Base-by-base conservation (phyloP, 1,284 basidiomycete genomes). In the Pyrrhoderma lamaoense region DNA sequence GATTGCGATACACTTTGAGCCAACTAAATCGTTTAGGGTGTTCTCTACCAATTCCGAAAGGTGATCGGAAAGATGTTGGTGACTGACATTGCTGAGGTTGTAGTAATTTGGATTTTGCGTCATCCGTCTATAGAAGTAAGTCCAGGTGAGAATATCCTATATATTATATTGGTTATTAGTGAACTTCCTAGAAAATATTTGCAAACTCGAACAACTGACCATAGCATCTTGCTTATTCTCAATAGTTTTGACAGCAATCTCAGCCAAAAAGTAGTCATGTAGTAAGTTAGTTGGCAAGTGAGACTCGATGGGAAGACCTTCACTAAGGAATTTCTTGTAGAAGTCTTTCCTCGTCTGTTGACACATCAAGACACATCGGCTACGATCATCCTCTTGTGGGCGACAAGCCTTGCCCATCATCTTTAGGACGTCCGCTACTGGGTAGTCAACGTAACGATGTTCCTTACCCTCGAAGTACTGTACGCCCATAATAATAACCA, bases 401-500 rank as follows among this genome's bases (percentile, higher is more conserved):
- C 93, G 81, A 64, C 93, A 97, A 1, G 95, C 94, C 18, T 87
- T 80, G 39, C 96, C 96, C 81, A 99, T 96, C 95, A 99, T 99
- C 64, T 99, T 94, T 1, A 99, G 78, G 9, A 99, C 88, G 60
- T 98, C 94, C 74, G 95, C 92, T 53, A 99, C 89, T 1, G 96
- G 90, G 63, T 98, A 99, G 69, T 99, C 95, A 60, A 96, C 78
- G 61, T 99, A 99, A 47, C 95, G 89, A 65, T 96, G 93, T 62
- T 97, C 93, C 67, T 90, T 89, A 62, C 93, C 93, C 64, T 99
- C 93, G 62, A 91, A 99, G 54, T 73, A 89, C 65, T 99, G 96
- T 1, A 98, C 91, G 25, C 94, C 94, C 93, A 99, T 97, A 63
- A 99, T 89, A 62, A 99, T 85, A 45, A 98, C 94, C 88, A 99